Percentiles rank a stretch among this genome's conserved stretches.
Evolutionary conservation across 2,329 filamentous ascomycete genomes (phyloP).

Genomic region (Colletotrichum noveboracense): DNA sequence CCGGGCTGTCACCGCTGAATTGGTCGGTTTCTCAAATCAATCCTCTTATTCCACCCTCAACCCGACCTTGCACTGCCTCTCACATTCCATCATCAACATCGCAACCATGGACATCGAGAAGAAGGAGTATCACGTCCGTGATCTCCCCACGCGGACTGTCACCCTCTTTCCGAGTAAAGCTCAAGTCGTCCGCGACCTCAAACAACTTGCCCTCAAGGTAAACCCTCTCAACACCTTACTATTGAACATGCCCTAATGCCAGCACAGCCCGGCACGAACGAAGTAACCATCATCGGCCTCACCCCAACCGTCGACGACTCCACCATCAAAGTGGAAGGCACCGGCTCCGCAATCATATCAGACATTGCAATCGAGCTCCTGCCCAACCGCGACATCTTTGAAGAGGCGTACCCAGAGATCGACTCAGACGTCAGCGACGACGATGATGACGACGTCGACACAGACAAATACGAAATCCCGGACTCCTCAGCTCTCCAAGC

Average conservation of each 20-base stretch:
- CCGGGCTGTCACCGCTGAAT: fast-evolving
- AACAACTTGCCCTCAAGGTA: constrained; percentile 54
- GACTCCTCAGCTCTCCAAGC: constrained; percentile 27
- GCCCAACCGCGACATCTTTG: constrained; percentile 58
- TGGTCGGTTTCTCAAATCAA: neutral
- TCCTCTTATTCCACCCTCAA: neutral
- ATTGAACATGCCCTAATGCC: constrained; percentile 61
- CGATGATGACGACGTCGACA: constrained; percentile 28
- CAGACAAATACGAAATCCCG: constrained; percentile 25
- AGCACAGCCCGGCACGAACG: constrained; percentile 59
- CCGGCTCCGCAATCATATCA: constrained; percentile 59
- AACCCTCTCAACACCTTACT: constrained; percentile 21
- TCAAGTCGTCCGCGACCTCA: constrained; percentile 65
- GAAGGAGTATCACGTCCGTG: constrained; percentile 59
- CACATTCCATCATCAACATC: fast-evolving
- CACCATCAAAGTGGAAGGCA: constrained; percentile 66
- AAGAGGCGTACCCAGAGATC: constrained; percentile 57
- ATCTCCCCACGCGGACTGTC: constrained; percentile 64
- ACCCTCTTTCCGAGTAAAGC: constrained; percentile 67
- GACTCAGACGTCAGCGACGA: constrained; percentile 41
- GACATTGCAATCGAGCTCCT: constrained; percentile 67
- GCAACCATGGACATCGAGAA: constrained; percentile 44
- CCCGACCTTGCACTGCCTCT: neutral
- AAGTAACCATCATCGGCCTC: constrained; percentile 62
- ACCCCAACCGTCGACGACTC: constrained; percentile 61